phyloP scores from a whole-genome alignment of 31 red algal species.

The Bonnemaisonia californica region DNA sequence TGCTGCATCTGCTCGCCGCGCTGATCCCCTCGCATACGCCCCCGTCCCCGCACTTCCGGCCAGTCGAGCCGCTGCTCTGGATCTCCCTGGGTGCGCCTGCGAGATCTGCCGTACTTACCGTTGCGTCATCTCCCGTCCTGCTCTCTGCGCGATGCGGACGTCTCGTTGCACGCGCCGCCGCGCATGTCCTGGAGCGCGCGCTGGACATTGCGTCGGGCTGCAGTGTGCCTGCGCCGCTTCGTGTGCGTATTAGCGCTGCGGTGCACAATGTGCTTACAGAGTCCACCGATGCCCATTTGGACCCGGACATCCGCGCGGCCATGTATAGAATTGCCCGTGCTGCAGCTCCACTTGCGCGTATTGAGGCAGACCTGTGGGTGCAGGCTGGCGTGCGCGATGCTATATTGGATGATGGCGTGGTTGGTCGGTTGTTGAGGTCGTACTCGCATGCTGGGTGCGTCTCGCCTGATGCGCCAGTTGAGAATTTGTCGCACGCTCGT shows the following conservation, averaged over 20 bases:
- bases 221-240: constrained; percentile 17
- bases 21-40: constrained; percentile 26
- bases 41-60: background rate
- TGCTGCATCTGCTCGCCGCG: constrained; percentile 41
- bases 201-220: constrained; percentile 31
- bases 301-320: background rate
- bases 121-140: constrained; percentile 34
- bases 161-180: constrained; percentile 26
- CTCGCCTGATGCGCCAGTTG: background rate
- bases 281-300: background rate
- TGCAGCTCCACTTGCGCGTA: background rate
- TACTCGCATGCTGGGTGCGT: constrained; percentile 37
- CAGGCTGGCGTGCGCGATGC: constrained; percentile 42
- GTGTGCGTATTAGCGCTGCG: constrained; percentile 1
- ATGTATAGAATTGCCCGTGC: constrained; percentile 32
- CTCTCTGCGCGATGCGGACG: constrained; percentile 37
- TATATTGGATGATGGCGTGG: background rate
- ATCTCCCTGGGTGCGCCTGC: constrained; percentile 18
- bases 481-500: background rate
- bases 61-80: constrained; percentile 33
- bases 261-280: constrained; percentile 13
- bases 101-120: constrained; percentile 26
- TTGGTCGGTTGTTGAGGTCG: constrained; percentile 30
- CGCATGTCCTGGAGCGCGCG: constrained; percentile 39
- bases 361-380: constrained; percentile 21